phyloP scores from a whole-genome alignment of 2,329 filamentous ascomycete species.

The Achaetomium macrosporum region DNA sequence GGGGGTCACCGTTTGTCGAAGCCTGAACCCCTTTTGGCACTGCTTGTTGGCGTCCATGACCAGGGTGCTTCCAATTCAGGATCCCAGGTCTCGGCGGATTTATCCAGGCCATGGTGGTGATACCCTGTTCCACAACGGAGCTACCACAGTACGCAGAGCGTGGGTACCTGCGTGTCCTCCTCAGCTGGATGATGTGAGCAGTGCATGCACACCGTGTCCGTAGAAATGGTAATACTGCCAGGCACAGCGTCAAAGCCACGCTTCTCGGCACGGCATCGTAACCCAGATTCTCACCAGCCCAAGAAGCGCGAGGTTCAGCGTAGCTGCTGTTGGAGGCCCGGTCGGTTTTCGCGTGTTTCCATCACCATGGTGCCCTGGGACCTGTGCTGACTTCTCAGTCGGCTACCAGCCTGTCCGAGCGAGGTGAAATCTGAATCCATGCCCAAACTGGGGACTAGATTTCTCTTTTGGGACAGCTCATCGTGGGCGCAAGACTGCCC shows the following conservation, averaged over 20 bases:
- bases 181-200: constrained; percentile 17
- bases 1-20: constrained; percentile 16
- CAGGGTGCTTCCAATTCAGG: constrained; percentile 20
- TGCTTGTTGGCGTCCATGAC: constrained; percentile 10
- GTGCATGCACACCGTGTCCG: constrained; percentile 4
- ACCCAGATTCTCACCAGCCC: background rate
- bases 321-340: too few species aligned
- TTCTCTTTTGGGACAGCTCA: constrained; percentile 3
- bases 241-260: constrained; percentile 2
- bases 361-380: background rate
- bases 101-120: background rate
- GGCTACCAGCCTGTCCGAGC: background rate
- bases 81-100: constrained; percentile 20
- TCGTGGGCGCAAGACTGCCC: background rate
- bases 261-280: background rate
- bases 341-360: too few species aligned
- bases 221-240: constrained; percentile 1
- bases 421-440: background rate
- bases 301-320: too few species aligned
- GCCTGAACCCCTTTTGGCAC: constrained; percentile 14
- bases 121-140: constrained; percentile 12
- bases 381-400: background rate
- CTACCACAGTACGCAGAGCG: constrained; percentile 2
- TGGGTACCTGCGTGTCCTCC: constrained; percentile 6
- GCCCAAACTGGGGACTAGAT: background rate